Evolutionary conservation across 2,329 filamentous ascomycete genomes (phyloP).

Genomic region (Chaetomium globosum): DNA sequence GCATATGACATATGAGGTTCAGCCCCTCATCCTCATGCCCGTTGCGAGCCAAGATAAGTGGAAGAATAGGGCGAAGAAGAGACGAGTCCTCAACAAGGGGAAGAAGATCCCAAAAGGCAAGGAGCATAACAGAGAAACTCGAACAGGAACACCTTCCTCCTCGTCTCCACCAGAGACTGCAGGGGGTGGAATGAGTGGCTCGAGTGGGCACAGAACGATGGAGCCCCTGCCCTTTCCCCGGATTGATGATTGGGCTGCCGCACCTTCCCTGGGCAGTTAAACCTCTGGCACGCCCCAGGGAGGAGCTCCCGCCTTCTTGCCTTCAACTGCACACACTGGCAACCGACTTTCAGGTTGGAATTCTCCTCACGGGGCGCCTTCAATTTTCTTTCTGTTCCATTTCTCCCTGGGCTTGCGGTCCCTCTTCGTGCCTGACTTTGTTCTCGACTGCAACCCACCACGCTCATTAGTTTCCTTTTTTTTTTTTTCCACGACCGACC

Average conservation of each 20-base stretch:
- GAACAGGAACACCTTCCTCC: background rate
- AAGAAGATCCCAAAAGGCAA: background rate
- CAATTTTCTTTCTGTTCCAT: conserved; percentile 13
- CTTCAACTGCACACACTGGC: conserved; percentile 6
- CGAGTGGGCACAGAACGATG: conserved; percentile 8
- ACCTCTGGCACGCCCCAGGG: conserved; percentile 17
- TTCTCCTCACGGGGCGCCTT: conserved; percentile 22
- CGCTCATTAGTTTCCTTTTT: conserved; percentile 18
- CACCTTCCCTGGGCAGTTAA: conserved; percentile 20
- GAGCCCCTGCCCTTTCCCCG: conserved; percentile 19
- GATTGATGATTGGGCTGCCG: conserved; percentile 29
- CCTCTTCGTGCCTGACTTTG: conserved; percentile 15
- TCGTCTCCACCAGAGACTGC: background rate
- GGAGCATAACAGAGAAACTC: background rate
- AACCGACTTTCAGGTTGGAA: conserved; percentile 9
- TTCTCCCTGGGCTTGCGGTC: conserved; percentile 17
- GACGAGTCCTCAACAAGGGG: background rate
- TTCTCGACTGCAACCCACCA: conserved; percentile 21
- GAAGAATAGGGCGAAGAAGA: background rate
- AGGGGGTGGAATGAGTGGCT: conserved; percentile 1
- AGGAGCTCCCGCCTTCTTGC: conserved; percentile 8
- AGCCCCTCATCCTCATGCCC: background rate
- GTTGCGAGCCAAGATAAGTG: background rate
- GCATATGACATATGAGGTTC: background rate
- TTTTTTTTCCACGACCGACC: background rate